Percentiles rank a stretch among this genome's conserved stretches.
phyloP scores from a whole-genome alignment of 805 yeast species.

The Ogataea thermomethanolica region DNA sequence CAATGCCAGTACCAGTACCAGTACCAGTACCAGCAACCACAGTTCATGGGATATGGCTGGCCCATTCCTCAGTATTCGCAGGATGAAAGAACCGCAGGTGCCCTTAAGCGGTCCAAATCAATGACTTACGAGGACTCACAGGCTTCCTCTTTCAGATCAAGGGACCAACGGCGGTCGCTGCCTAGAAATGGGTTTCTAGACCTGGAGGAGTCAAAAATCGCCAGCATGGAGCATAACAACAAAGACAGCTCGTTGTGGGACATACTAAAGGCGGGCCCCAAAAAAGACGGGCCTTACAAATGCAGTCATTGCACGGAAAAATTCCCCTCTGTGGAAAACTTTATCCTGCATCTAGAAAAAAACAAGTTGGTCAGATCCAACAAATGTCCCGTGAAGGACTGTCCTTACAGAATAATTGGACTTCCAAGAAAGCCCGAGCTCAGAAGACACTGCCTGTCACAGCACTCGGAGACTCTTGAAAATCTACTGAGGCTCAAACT shows the following conservation, averaged over 20 bases:
- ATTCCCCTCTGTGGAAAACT: slow-evolving; percentile 34
- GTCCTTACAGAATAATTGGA: slow-evolving; percentile 50
- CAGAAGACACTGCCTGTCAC: slow-evolving; percentile 47
- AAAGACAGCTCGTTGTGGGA: slow-evolving; percentile 26
- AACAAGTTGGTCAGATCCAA: slow-evolving; percentile 36
- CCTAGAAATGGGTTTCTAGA: slow-evolving; percentile 2
- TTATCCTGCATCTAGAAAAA: slow-evolving; percentile 40
- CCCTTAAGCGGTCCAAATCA: slow-evolving; percentile 12
- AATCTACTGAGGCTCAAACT: slow-evolving; percentile 7
- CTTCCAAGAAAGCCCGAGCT: slow-evolving; percentile 47
- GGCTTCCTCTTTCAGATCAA: not conserved
- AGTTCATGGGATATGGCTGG: slow-evolving; percentile 1
- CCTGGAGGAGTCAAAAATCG: slow-evolving; percentile 1
- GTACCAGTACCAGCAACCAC: slow-evolving; percentile 7
- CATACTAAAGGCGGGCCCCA: slow-evolving; percentile 14
- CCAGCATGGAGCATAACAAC: slow-evolving; percentile 31
- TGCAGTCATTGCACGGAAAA: slow-evolving; percentile 45
- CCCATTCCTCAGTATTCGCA: not conserved
- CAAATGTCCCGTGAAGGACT: slow-evolving; percentile 44
- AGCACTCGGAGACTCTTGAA: slow-evolving; percentile 33
- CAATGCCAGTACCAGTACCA: slow-evolving; percentile 5
- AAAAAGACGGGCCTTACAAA: slow-evolving; percentile 41
- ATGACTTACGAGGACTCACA: slow-evolving; percentile 5
- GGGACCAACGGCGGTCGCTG: slow-evolving; percentile 7
- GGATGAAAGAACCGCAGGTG: slow-evolving; percentile 2